These are phyloP conservation scores for Cyclostephanos invisitatus DNA, from an alignment of 108 stramenopile genomes.

Conservation along the genomic window DNA sequence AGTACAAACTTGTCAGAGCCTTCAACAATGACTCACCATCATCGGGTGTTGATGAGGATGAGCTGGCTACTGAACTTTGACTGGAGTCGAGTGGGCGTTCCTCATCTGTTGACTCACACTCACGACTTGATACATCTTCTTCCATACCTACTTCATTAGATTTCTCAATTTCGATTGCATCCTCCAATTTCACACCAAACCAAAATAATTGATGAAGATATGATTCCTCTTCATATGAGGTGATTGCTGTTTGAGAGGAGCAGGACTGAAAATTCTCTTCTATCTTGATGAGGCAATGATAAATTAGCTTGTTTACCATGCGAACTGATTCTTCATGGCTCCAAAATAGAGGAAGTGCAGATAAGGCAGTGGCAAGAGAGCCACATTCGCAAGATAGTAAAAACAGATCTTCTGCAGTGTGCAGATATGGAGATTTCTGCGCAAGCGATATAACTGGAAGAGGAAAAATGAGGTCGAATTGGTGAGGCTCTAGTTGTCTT, in stretches of 20 bases:
- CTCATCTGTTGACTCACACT: background rate
- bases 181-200: slow-evolving; percentile 58
- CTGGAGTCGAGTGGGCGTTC: slow-evolving; percentile 11
- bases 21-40: slow-evolving; percentile 12
- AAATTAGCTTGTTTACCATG: slow-evolving; percentile 40
- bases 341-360: slow-evolving; percentile 52
- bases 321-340: slow-evolving; percentile 28
- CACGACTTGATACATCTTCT: background rate
- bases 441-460: slow-evolving; percentile 19
- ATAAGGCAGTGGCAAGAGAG: slow-evolving; percentile 42
- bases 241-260: background rate
- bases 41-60: slow-evolving; percentile 20
- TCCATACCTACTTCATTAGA: background rate
- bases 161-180: slow-evolving; percentile 37
- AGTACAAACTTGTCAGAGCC: slow-evolving; percentile 3
- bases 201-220: slow-evolving; percentile 51
- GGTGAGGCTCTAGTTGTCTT: slow-evolving; percentile 53
- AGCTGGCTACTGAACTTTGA: slow-evolving; percentile 10
- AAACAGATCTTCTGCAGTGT: slow-evolving; percentile 46
- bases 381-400: slow-evolving; percentile 24
- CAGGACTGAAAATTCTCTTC: slow-evolving; percentile 19
- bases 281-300: slow-evolving; percentile 42
- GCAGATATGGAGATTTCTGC: background rate
- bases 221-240: slow-evolving; percentile 44
- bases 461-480: slow-evolving; percentile 53